Evolutionary conservation across 305 asterid genomes (phyloP), one percentile per base, ranked within the genome.

Genomic region (Solanum aculeatissimum): DNA sequence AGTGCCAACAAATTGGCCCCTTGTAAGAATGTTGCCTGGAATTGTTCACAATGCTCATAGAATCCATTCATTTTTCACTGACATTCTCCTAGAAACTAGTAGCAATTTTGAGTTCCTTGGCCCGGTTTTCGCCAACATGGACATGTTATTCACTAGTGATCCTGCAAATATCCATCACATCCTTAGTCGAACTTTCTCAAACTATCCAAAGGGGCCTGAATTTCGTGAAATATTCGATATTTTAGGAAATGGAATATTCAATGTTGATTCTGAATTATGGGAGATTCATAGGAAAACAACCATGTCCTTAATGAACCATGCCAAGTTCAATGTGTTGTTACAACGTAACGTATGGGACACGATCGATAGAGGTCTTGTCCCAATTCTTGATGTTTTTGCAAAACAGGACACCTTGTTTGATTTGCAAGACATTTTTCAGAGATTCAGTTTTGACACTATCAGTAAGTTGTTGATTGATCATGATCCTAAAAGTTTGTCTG

Each of bases 21-120:
- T 86, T 6, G 3, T 88, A 49, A 86, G 90, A 14, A 86, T 88
- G 90, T 14, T 88, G n/a, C 87, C 90, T 21, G 83, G 63, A 13
- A 2, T 86, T 9, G 4, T 86, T 18, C 69, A 18, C 4, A 86
- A 88, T n/a, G 69, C 84, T 25, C 62, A 53, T n/a, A 43, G 86
- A 0, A 7, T 85, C 55, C 90, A 88, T 80, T 89, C n/a, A 82
- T 5, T 84, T 9, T n/a, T 62, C 23, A 82, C 89, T 3, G 85
- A 42, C 13, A 2, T 72, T 23, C 88, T 85, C 14, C 7, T 18
- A 35, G 85, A 87, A 83, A 58, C 38, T 35, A 66, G 25, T 3
- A 83, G 87, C 25, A 86, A 66, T 12, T 86, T 86, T 19, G 77
- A 75, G 54, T 29, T 78, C 32, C 71, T 49, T 66, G 84, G 86